phyloP scores from a whole-genome alignment of 768 basidiomycete genomes.

The Calocera viscosa region DNA sequence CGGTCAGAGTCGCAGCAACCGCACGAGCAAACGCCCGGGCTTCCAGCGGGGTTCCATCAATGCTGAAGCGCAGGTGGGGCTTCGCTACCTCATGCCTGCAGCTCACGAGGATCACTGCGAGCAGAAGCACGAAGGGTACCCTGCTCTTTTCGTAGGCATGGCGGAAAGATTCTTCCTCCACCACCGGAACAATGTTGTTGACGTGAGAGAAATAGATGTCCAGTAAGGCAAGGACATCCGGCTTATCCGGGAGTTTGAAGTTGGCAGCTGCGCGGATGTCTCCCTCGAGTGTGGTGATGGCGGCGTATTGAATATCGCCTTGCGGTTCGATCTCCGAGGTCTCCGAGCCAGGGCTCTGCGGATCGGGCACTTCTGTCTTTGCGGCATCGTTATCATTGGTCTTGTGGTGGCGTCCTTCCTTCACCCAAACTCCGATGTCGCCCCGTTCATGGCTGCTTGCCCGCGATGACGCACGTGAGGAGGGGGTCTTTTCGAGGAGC shows the following conservation, averaged over 20 bases:
- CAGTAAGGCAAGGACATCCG: neutral
- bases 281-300: neutral
- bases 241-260: neutral
- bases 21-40: neutral
- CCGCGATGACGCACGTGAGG: neutral
- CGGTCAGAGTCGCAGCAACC: neutral
- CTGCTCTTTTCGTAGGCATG: neutral
- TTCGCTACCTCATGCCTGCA: neutral
- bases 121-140: neutral
- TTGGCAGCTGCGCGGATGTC: neutral
- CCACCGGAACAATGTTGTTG: neutral
- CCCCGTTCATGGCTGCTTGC: slow-evolving; percentile 7
- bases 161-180: neutral
- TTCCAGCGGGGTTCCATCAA: neutral
- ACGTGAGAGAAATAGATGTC: neutral
- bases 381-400: neutral
- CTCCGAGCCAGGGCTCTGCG: neutral
- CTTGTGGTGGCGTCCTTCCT: neutral
- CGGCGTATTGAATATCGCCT: neutral
- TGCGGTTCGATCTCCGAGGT: neutral
- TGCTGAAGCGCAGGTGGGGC: neutral
- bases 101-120: neutral
- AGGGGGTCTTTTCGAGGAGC: neutral
- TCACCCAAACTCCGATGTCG: slow-evolving; percentile 1
- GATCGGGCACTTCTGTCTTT: neutral